Percentiles rank a stretch among this genome's conserved stretches.
Conservation (phyloP, 371 early-diverging fungal genomes). For the Circinella minor region DNA sequence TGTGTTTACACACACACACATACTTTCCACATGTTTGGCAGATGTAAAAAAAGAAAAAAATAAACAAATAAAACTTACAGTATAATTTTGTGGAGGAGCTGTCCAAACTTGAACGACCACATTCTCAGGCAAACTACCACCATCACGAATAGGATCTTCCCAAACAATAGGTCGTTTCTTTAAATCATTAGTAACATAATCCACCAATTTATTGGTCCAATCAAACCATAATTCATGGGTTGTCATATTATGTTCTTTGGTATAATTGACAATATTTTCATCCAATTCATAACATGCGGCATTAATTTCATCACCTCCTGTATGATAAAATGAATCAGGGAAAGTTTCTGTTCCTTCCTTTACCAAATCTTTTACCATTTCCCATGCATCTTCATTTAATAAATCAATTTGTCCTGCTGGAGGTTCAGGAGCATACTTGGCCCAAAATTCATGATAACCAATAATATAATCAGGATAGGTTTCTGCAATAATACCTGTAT, state of each 20-base stretch:
- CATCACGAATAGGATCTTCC: conserved; percentile 48
- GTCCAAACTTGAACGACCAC: conserved; percentile 67
- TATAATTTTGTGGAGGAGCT: conserved; percentile 46
- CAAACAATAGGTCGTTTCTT: conserved; percentile 50
- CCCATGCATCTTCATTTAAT: conserved; percentile 55
- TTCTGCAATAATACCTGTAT: conserved; percentile 57
- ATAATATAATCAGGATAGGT: conserved; percentile 56
- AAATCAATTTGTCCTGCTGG: conserved; percentile 80
- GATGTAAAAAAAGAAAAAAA: background rate
- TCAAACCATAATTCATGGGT: conserved; percentile 35
- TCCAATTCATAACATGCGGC: conserved; percentile 63
- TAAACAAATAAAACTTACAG: conserved; percentile 29
- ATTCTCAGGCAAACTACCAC: conserved; percentile 36
- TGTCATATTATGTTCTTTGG: conserved; percentile 31
- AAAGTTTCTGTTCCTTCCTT: conserved; percentile 65
- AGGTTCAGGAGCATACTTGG: conserved; percentile 65
- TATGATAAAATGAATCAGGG: conserved; percentile 72
- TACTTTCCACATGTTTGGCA: background rate
- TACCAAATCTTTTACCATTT: conserved; percentile 65
- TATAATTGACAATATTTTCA: conserved; percentile 29
- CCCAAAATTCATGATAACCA: conserved; percentile 56
- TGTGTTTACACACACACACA: background rate
- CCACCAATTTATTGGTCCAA: conserved; percentile 35
- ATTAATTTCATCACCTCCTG: conserved; percentile 82
- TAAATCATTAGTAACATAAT: conserved; percentile 27